Evolutionary conservation across 2,329 filamentous ascomycete genomes (phyloP).

Genomic region (Fusarium miscanthi): DNA sequence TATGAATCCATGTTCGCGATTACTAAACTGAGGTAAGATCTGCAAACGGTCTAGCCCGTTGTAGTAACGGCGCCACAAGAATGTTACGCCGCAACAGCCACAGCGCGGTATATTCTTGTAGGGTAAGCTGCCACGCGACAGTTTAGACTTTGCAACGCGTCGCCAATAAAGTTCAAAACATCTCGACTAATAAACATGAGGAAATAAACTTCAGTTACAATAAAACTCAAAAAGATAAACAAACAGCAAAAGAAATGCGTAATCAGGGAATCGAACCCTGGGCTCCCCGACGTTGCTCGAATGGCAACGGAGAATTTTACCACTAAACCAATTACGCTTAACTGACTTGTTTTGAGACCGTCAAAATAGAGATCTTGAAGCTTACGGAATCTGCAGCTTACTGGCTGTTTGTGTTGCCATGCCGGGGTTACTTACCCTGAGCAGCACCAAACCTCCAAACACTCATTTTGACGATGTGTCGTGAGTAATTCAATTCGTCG

Average conservation of each 20-base stretch:
- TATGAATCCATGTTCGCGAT: constrained; percentile 19
- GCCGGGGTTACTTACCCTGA: neutral
- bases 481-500: neutral
- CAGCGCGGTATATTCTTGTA: neutral
- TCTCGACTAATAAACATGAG: too few relatives aligned
- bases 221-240: neutral
- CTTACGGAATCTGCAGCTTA: accelerated
- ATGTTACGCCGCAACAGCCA: neutral
- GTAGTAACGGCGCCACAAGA: neutral
- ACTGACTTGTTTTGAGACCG: accelerated
- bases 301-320: constrained; percentile 5
- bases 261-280: neutral
- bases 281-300: constrained; percentile 1
- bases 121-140: neutral
- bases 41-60: constrained; percentile 9
- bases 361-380: accelerated
- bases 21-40: constrained; percentile 18
- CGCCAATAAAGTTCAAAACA: neutral
- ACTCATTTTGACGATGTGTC: neutral
- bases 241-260: neutral
- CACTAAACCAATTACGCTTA: constrained; percentile 5
- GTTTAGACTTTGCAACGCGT: neutral
- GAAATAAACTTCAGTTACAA: accelerated
- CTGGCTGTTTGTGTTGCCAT: accelerated
- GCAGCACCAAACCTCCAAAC: neutral